Evolutionary conservation across 768 basidiomycete genomes (phyloP).

Genomic region (Tricholoma flavovirens): DNA sequence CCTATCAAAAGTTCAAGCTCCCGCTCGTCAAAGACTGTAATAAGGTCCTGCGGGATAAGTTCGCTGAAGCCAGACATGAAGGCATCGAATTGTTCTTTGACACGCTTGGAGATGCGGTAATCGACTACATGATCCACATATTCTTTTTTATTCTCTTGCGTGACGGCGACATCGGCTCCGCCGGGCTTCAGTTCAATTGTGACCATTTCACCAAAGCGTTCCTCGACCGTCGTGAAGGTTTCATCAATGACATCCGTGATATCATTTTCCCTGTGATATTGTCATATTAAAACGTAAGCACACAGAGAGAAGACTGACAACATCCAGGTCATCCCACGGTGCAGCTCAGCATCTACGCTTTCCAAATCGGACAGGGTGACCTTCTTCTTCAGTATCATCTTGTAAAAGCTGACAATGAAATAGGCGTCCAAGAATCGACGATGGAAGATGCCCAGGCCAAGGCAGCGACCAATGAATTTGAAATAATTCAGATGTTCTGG

Average conservation of each 20-base stretch:
- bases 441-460: constrained; percentile 98
- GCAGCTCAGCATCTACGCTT: constrained; percentile 92
- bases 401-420: constrained; percentile 99
- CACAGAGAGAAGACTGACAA: constrained; percentile 51
- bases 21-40: constrained; percentile 98
- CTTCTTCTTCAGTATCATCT: constrained; percentile 99
- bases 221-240: constrained; percentile 95
- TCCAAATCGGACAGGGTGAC: constrained; percentile 91
- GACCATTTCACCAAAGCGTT: constrained; percentile 97
- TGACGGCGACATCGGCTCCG: constrained; percentile 81
- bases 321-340: constrained; percentile 98
- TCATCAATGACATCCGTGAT: constrained; percentile 98
- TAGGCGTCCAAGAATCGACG: constrained; percentile 98
- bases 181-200: constrained; percentile 92
- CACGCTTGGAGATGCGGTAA: constrained; percentile 94
- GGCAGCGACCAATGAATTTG: constrained; percentile 97
- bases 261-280: constrained; percentile 78
- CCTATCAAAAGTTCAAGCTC: constrained; percentile 96
- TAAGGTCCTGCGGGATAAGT: constrained; percentile 93
- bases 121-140: constrained; percentile 94
- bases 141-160: constrained; percentile 98
- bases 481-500: constrained; percentile 99
- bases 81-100: constrained; percentile 97
- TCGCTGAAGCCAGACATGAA: constrained; percentile 99
- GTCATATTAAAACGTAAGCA: neutral